phyloP scores from a whole-genome alignment of 768 basidiomycete genomes.

The Auricularia cornea region DNA sequence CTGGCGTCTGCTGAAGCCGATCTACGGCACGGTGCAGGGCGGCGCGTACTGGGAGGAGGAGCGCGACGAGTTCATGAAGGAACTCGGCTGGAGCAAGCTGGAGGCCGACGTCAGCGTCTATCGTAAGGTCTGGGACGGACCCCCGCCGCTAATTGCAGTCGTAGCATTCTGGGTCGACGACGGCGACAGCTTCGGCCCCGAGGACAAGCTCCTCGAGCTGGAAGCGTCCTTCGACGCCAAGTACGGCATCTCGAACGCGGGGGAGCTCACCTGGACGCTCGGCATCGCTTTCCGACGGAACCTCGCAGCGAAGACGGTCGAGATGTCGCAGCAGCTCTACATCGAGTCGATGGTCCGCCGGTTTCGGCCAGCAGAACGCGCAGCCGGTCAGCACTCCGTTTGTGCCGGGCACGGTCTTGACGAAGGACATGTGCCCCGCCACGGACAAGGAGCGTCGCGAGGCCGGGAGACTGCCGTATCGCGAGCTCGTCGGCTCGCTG shows the following conservation, averaged over 20 bases:
- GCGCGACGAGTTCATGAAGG: conserved; percentile 13
- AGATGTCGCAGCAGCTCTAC: background rate
- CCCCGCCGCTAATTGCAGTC: background rate
- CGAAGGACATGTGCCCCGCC: background rate
- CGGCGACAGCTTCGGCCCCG: background rate
- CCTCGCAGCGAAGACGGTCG: background rate
- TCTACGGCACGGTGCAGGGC: conserved; percentile 33
- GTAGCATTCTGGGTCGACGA: conserved; percentile 2
- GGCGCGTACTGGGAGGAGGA: conserved; percentile 29
- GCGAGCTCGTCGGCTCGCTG: conserved; percentile 3
- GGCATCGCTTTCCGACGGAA: conserved; percentile 1
- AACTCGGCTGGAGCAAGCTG: background rate
- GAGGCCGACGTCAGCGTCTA: background rate
- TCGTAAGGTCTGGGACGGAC: background rate
- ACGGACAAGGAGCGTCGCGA: background rate
- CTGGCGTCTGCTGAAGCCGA: conserved; percentile 14
- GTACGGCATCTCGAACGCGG: conserved; percentile 1
- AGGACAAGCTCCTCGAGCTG: background rate
- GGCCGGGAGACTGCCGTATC: background rate
- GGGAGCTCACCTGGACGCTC: background rate
- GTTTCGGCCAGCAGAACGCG: background rate
- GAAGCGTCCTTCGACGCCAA: background rate
- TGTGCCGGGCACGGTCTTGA: background rate
- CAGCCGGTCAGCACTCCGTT: background rate
- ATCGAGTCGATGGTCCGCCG: background rate